Evolutionary conservation across 2,329 filamentous ascomycete species (phyloP), one percentile per base, ranked within the genome.

Genomic region (Hypoxylon sp.): DNA sequence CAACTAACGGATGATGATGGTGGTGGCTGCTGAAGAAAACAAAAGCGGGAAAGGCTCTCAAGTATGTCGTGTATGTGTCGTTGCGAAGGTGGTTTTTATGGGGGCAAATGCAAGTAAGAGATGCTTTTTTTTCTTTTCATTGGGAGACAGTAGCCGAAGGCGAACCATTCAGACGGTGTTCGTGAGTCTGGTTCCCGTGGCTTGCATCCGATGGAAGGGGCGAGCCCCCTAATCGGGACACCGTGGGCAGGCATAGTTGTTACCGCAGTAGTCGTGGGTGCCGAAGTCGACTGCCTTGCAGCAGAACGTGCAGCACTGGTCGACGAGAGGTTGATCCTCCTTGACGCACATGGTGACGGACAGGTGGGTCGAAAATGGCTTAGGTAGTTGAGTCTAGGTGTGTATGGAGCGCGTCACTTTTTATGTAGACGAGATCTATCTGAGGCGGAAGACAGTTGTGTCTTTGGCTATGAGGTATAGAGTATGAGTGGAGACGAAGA

Each of bases 301-400:
- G 77, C 83, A 85, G 70, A 81, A 83, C 25, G 80, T 79, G 78
- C 83, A 85, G 81, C 83, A 85, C 70, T 79, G 73, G 76, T 82
- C 79, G 77, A 84, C 80, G 61, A 83, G 81, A 60, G 79, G 78
- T 66, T 81, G 75, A 68, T 76, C 74, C 58, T 81, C 80, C 71
- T 79, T 78, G 76, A 79, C 73, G 71, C 78, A 77, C 82, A 84
- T 84, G 68, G 65, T 77, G 75, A 71, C 51, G 52, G 58, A 39
- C 43, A 51, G 64, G 46, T 53, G 21, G 21, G 41, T 45, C 46
- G 46, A 57, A 61, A 61, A 14, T 19, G 55, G 60, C 11, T 69
- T 64, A 67, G 57, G 46, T 47, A 37, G 45, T n/a, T 25, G 32
- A 39, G 37, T 39, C 39, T 56, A 25, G 19, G 37, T 43, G 30